phyloP scores from a whole-genome alignment of 495 filamentous ascomycete species.

The Hypoxylon lienhwacheense region DNA sequence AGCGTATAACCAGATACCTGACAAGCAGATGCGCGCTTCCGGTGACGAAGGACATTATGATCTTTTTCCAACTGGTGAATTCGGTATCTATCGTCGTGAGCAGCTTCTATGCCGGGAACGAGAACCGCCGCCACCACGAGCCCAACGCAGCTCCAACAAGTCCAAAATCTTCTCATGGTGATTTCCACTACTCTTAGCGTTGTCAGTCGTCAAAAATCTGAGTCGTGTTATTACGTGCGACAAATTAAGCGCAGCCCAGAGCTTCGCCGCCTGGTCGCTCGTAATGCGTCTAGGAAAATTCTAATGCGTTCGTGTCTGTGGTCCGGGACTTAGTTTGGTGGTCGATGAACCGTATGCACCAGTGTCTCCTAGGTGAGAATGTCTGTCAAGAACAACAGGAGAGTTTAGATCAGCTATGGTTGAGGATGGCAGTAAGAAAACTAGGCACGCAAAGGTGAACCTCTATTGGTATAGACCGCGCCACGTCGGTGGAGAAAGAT shows the following conservation, averaged over 20 bases:
- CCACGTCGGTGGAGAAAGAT: conserved; percentile 19
- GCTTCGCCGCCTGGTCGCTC: conserved; percentile 3
- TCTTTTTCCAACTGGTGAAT: conserved; percentile 44
- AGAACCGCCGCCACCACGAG: conserved; percentile 34
- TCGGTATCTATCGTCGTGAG: conserved; percentile 15
- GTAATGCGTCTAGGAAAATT: neutral
- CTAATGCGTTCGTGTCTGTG: neutral
- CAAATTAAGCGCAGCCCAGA: conserved; percentile 3
- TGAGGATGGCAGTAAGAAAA: conserved; percentile 7
- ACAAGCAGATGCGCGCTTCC: conserved; percentile 32
- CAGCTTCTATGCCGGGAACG: conserved; percentile 10
- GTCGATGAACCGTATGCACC: neutral
- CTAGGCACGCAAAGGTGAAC: neutral
- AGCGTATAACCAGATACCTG: conserved; percentile 29
- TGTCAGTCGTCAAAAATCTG: neutral
- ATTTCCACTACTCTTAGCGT: neutral
- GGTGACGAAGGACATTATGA: conserved; percentile 24
- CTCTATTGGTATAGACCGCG: conserved; percentile 8
- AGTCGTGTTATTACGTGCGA: neutral
- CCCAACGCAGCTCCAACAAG: conserved; percentile 32
- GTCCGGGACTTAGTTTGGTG: neutral
- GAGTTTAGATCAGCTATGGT: neutral
- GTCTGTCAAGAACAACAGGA: neutral
- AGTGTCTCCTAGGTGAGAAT: neutral
- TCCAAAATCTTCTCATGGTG: conserved; percentile 40